Conservation (phyloP, 331 rosid species). For the Saraca asoca region DNA sequence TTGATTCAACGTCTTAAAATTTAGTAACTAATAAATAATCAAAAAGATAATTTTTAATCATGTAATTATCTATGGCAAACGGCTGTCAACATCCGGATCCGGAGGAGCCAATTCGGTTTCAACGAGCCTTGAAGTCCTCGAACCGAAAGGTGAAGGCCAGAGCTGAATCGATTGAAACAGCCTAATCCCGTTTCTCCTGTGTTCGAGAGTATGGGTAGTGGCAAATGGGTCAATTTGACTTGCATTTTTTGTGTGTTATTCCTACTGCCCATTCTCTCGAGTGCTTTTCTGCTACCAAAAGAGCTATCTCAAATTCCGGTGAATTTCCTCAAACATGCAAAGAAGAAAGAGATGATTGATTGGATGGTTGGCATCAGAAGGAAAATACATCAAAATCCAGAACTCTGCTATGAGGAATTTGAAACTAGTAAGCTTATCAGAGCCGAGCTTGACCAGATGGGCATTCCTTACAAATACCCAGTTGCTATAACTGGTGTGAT, state of each 20-base stretch:
- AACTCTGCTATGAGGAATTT: slow-evolving; percentile 62
- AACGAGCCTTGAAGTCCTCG: not conserved
- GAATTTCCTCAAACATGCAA: slow-evolving; percentile 40
- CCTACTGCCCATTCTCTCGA: slow-evolving; percentile 23
- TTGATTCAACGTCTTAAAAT: too few species aligned
- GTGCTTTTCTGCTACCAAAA: slow-evolving; percentile 24
- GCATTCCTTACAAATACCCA: slow-evolving; percentile 56
- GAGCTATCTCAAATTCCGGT: slow-evolving; percentile 34
- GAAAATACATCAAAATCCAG: slow-evolving; percentile 72
- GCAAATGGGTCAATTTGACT: slow-evolving; percentile 27
- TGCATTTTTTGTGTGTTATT: not conserved
- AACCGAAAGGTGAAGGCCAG: too few species aligned
- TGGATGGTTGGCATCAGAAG: slow-evolving; percentile 63
- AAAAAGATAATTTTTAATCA: too few species aligned
- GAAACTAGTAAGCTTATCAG: slow-evolving; percentile 68
- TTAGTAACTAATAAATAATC: too few species aligned
- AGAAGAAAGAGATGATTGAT: slow-evolving; percentile 46
- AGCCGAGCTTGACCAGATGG: slow-evolving; percentile 58
- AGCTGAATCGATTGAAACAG: too few species aligned
- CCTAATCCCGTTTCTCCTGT: too few species aligned
- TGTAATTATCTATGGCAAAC: too few species aligned
- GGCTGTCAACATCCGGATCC: too few species aligned
- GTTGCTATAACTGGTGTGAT: slow-evolving; percentile 68
- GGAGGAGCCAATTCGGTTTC: too few species aligned
- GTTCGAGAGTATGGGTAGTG: slow-evolving; percentile 1